Evolutionary conservation across 371 early-diverging fungal genomes (phyloP).

Genomic region (Circinella minor): DNA sequence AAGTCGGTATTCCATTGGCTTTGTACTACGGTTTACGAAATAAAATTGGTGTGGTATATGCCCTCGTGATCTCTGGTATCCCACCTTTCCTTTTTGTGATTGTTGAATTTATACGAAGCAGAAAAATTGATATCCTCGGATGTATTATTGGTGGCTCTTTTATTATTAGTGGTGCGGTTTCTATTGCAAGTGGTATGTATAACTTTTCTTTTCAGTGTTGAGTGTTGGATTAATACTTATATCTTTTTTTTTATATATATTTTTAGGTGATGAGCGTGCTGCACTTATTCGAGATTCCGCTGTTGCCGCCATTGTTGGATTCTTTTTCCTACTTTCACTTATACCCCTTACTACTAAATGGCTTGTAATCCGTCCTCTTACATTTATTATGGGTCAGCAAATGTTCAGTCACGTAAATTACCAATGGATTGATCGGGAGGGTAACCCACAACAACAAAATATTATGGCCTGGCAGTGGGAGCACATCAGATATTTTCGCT

Average conservation of each 20-base stretch:
- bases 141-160: slow-evolving; percentile 44
- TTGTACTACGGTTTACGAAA: slow-evolving; percentile 42
- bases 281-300: slow-evolving; percentile 52
- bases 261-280: slow-evolving; percentile 43
- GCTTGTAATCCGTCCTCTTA: slow-evolving; percentile 38
- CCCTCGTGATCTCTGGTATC: slow-evolving; percentile 50
- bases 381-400: slow-evolving; percentile 38
- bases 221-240: background rate
- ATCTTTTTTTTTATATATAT: background rate
- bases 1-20: slow-evolving; percentile 40
- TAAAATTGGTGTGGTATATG: slow-evolving; percentile 33
- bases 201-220: background rate
- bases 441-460: slow-evolving; percentile 18
- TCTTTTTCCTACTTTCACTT: slow-evolving; percentile 48
- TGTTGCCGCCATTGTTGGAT: slow-evolving; percentile 41
- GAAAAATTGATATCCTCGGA: slow-evolving; percentile 45
- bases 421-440: slow-evolving; percentile 31
- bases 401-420: slow-evolving; percentile 33
- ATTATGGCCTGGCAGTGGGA: slow-evolving; percentile 39
- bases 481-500: slow-evolving; percentile 27
- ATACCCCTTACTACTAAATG: slow-evolving; percentile 44
- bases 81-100: slow-evolving; percentile 47
- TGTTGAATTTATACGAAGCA: slow-evolving; percentile 22
- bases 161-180: slow-evolving; percentile 45
- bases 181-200: slow-evolving; percentile 33